Evolutionary conservation across 306 rosid species (phyloP), one percentile per base, ranked within the genome.

Genomic region (Quercus gilva): DNA sequence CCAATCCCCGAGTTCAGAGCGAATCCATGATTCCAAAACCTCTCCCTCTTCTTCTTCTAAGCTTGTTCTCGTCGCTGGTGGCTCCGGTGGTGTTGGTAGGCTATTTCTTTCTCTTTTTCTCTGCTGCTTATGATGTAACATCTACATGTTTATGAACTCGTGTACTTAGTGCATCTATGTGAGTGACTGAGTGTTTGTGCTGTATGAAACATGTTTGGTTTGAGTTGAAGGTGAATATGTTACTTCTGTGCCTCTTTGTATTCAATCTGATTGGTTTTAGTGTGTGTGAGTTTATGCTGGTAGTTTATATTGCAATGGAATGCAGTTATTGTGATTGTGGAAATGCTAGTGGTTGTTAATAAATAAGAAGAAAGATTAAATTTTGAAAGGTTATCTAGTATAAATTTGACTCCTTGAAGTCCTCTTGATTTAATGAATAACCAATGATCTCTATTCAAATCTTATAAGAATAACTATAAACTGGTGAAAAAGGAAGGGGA

Each of bases 81-180:
- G 90, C 67, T 77, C 97, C 0, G 98, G 98, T 2, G 98, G 98
- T 28, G 97, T 92, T 78, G 98, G 98, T 94, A 87, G 25, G 78
- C 58, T 52, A 13, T 6, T 73, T 73, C 18, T 41, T 53, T 37
- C 26, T 61, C 69, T 51, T 80, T 12, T 51, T 70, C 69, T 80
- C 53, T n/a, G 6, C 60, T 56, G 56, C 29, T 55, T 15, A 31
- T 76, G 69, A 26, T 35, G 5, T 23, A 25, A 78, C 63, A 6
- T 53, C 28, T 29, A 11, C 41, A 43, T 55, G 75, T 19, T 15
- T 72, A 20, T 6, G 68, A 13, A 17, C 55, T 49, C 45, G 21
- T 63, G 43, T 33, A 6, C 5, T 12, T 21, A 65, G 4, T 49
- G 28, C 12, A 33, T 49, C 0, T 26, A 3, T 26, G 43, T 4